Base-by-base conservation (phyloP, 345 rosid species). In the Trapa incisa region DNA sequence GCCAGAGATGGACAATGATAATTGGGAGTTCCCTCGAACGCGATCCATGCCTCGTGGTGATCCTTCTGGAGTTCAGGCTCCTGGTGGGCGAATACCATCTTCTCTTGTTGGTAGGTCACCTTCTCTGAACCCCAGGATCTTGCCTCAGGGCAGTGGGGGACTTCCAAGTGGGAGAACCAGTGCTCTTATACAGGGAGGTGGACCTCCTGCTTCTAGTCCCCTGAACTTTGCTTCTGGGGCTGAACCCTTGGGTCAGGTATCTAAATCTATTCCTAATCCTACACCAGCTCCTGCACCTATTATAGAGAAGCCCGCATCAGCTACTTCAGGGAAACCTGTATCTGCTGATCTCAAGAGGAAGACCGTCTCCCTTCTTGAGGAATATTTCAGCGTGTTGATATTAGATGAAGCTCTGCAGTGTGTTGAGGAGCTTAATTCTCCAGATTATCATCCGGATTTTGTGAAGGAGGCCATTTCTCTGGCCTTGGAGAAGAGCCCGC, bases 381-480 rank as follows among this genome's bases (percentile, higher is more conserved):
- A 93, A 65, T 93, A 84, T 72, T 90, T 90, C 77, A 72, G 69
- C 56, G 56, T 88, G 11, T 60, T 76, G 66, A 74, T 80, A 47
- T 66, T 82, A 75, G 92, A 80, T 61, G 98, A 93, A 75, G 97
- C 96, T 32, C 48, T 88, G 77, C 81, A 70, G 71, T 87, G 97
- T 56, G 85, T 90, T 54, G 85, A 85, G 69, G 97, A 93, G 64
- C 78, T 90, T 35, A 77, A 84, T 17, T 74, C 87, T 43, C 89
- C 90, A 1, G 81, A 80, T 11, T 87, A 84, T 75, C 87, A 85
- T 65, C 85, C 90, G 2, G 96, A 90, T 68, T 72, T 89, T 32
- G 92, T 90, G 56, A 93, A 85, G 75, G 97, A 90, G 79, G 92
- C 96, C 1, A 83, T 93, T 60, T 74, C 72, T 47, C 82, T 88